Evolutionary conservation across 768 basidiomycete species (phyloP).

Genomic region (Tremella fuciformis): DNA sequence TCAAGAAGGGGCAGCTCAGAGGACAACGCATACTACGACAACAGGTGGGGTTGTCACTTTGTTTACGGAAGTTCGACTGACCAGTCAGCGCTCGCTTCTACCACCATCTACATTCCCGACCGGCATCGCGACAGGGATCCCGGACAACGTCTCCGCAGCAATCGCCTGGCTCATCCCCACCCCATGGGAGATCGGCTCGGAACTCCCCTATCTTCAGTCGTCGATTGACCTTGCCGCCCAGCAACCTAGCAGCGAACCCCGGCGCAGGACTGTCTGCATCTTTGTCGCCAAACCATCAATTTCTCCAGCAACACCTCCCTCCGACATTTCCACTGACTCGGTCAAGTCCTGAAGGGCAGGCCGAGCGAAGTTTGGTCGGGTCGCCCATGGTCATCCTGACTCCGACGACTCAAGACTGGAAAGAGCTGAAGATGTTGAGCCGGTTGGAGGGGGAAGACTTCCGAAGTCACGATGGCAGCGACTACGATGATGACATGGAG

Average conservation of each 20-base stretch:
- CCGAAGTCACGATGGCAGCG: neutral
- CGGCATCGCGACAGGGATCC: slow-evolving; percentile 36
- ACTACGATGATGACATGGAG: slow-evolving; percentile 7
- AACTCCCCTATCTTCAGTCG: slow-evolving; percentile 33
- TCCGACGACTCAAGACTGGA: slow-evolving; percentile 51
- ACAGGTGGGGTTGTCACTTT: slow-evolving; percentile 28
- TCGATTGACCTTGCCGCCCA: slow-evolving; percentile 25
- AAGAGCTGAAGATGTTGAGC: slow-evolving; percentile 35
- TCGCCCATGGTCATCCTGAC: slow-evolving; percentile 45
- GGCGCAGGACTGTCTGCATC: slow-evolving; percentile 23
- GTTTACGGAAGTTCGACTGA: neutral
- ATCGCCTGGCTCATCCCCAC: slow-evolving; percentile 18
- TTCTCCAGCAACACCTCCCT: slow-evolving; percentile 40
- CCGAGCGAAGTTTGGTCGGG: slow-evolving; percentile 16
- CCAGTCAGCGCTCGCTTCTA: slow-evolving; percentile 45
- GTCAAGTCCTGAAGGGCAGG: slow-evolving; percentile 21
- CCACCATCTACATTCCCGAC: slow-evolving; percentile 43
- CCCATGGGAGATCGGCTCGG: slow-evolving; percentile 14
- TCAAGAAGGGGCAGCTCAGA: slow-evolving; percentile 10
- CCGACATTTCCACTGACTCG: slow-evolving; percentile 29
- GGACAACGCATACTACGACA: slow-evolving; percentile 39
- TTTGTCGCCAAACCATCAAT: slow-evolving; percentile 43
- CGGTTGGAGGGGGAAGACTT: slow-evolving; percentile 25
- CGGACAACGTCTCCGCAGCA: slow-evolving; percentile 28
- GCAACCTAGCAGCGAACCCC: slow-evolving; percentile 2